Evolutionary conservation across 1,284 basidiomycete species (phyloP), one percentile per base, ranked within the genome.

Genomic region (Pseudozyma hubeiensis): DNA sequence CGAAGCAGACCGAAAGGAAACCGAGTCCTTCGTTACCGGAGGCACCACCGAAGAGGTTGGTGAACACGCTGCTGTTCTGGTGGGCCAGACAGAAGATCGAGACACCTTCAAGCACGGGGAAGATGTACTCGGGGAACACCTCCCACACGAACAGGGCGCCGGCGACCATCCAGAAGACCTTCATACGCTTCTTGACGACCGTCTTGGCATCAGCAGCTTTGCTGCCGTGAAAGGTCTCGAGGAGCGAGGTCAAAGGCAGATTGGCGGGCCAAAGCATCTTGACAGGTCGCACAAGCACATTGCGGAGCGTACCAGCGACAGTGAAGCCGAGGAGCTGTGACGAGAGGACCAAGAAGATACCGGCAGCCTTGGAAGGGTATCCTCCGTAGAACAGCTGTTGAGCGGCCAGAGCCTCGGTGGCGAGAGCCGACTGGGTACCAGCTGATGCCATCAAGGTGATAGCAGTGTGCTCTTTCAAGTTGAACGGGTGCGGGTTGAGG

Each of bases 321-420:
- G 89, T 89, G 75, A 90, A 90, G 85, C 90, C 90, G 79, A 90
- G 90, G 64, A 88, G 88, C 8, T 88, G 88, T 0, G 89, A 90
- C 0, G 89, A 90, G 81, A 90, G 89, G 0, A 89, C 90, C 0
- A 88, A 87, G n/a, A 91, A 87, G 37, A 90, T 64, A 47, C 55
- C 67, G 34, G 67, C 60, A 13, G 57, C 60, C 43, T 60, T 64
- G 49, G 52, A 53, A 1, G 67, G 61, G 53, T 64, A 59, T 5
- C 60, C 67, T 39, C 55, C 53, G 62, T 70, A 70, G 53, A 70
- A 70, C 40, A 70, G 67, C 57, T 70, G 61, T 35, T 70, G 67
- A 19, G 62, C 60, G 8, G 60, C 67, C 31, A 70, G 56, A 7
- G 56, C 62, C 40, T 70, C 61, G 37, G 56, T 64, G 47, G 67